Conservation (phyloP, 371 early-diverging fungal genomes). For the Mortierella sp. region DNA sequence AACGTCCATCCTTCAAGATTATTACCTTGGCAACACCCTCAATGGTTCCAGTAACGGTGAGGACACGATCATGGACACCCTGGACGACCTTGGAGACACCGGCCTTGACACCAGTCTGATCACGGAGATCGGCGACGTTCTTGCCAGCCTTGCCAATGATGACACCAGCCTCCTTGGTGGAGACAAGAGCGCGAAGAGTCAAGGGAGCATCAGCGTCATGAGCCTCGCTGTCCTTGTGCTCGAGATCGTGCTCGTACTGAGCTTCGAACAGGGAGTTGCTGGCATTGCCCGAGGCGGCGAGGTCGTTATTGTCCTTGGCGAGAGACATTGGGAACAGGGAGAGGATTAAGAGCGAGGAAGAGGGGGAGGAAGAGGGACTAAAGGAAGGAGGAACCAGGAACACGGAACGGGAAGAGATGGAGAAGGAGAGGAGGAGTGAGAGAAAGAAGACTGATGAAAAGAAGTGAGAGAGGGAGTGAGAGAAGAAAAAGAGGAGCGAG, state of each 20-base stretch:
- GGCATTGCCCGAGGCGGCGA: slow-evolving; percentile 25
- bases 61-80: slow-evolving; percentile 86
- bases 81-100: slow-evolving; percentile 89
- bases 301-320: slow-evolving; percentile 29
- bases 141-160: slow-evolving; percentile 93
- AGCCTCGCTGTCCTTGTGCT: slow-evolving; percentile 24
- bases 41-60: slow-evolving; percentile 84
- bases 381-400: slow-evolving; percentile 6
- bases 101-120: slow-evolving; percentile 83
- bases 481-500: slow-evolving; percentile 5
- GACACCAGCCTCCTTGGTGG: slow-evolving; percentile 93
- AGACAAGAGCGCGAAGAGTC: slow-evolving; percentile 88
- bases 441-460: neutral
- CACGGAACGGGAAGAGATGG: neutral
- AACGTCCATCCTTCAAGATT: no score
- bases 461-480: slow-evolving; percentile 5
- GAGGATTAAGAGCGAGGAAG: slow-evolving; percentile 1
- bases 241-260: slow-evolving; percentile 28
- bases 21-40: slow-evolving; percentile 77
- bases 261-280: slow-evolving; percentile 31
- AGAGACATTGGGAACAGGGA: slow-evolving; percentile 13
- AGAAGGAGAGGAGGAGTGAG: slow-evolving; percentile 3
- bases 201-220: slow-evolving; percentile 56
- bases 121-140: slow-evolving; percentile 87
- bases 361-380: slow-evolving; percentile 8